Evolutionary conservation across 192 early-diverging fungal genomes (phyloP), one percentile per base, ranked within the genome.

Genomic region (Spizellomyces sp.): DNA sequence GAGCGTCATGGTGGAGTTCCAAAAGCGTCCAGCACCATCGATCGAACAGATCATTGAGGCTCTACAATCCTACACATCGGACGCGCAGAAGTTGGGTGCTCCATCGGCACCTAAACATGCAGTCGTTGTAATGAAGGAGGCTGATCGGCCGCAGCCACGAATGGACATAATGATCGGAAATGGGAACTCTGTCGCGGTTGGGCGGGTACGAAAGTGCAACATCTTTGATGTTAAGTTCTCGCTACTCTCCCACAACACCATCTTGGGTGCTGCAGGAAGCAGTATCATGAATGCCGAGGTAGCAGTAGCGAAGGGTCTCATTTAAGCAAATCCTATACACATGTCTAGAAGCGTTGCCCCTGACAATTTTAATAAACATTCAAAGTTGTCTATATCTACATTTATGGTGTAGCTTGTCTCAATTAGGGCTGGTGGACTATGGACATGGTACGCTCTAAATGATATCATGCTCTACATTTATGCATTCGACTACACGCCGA

Each of bases 281-380:
- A 89, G 90, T 70, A 92, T 99, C 47, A 81, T 99, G 70, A 94
- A 98, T 71, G 96, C 96, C 17, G 96, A 99, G 77, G 84, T 98
- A 54, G 94, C 95, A 15, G 85, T 92, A 48, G 91, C 91, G 65
- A 92, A 92, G 84, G 93, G 92, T 14, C 45, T 80, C 4, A 62
- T 80, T 21, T 6, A 69, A 61, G 12, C 14, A 54, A 54, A n/a
- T 19, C 50, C 1, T 54, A 36, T 36, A 36, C 27, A 36, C 27
- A 2, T 36, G 27, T 36, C 27, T 36, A 36, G 27, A 36, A 36
- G 27, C 27, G 27, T 36, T 36, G 27, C 3, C 27, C 27, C 0
- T 36, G 27, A 36, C 27, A 36, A 36, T 36, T 36, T 36, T 36
- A 36, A 36, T 36, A 36, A 36, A 36, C 27, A 36, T 3, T 36